Evolutionary conservation across 2,329 filamentous ascomycete genomes (phyloP).

Genomic region (Metarhizium rileyi): DNA sequence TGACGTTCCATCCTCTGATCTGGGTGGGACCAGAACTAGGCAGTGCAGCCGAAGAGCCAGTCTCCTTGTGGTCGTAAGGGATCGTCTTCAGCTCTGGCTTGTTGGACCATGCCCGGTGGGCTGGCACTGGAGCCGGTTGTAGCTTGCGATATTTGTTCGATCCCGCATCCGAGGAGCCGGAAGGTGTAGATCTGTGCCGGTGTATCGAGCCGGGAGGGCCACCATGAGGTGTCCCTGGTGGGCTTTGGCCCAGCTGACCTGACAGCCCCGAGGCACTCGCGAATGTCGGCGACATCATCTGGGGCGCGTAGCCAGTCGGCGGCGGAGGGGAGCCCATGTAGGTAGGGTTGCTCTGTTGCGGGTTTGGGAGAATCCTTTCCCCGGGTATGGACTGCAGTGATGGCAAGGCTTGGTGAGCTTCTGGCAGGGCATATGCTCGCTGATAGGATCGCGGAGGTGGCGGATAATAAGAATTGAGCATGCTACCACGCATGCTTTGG

Average conservation of each 20-base stretch:
- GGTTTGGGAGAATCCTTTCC: conserved; percentile 26
- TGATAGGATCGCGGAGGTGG: conserved; percentile 21
- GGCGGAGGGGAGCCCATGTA: conserved; percentile 27
- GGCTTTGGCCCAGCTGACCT: conserved; percentile 23
- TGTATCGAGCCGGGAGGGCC: conserved; percentile 18
- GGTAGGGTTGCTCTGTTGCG: conserved; percentile 17
- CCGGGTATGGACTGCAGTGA: conserved; percentile 19
- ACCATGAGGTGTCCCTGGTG: conserved; percentile 24
- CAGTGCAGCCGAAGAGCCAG: conserved; percentile 42
- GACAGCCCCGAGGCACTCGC: conserved; percentile 19
- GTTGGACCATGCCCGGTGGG: conserved; percentile 36
- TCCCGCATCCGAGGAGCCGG: conserved; percentile 27
- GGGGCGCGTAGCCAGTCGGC: conserved; percentile 19
- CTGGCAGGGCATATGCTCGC: conserved; percentile 17
- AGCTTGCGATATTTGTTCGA: conserved; percentile 45
- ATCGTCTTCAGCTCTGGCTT: conserved; percentile 49
- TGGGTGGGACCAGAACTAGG: conserved; percentile 45
- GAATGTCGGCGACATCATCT: conserved; percentile 29
- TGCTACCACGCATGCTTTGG: conserved; percentile 19
- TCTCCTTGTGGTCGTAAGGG: conserved; percentile 51
- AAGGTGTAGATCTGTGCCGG: conserved; percentile 27
- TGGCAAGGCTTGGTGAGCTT: conserved; percentile 18
- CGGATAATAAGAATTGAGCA: conserved; percentile 23
- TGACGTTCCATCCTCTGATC: conserved; percentile 47
- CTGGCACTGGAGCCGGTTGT: conserved; percentile 45